Evolutionary conservation across 1,139 yeast genomes (phyloP), one percentile per base, ranked within the genome.

Genomic region (Saccharomyces uvarum): DNA sequence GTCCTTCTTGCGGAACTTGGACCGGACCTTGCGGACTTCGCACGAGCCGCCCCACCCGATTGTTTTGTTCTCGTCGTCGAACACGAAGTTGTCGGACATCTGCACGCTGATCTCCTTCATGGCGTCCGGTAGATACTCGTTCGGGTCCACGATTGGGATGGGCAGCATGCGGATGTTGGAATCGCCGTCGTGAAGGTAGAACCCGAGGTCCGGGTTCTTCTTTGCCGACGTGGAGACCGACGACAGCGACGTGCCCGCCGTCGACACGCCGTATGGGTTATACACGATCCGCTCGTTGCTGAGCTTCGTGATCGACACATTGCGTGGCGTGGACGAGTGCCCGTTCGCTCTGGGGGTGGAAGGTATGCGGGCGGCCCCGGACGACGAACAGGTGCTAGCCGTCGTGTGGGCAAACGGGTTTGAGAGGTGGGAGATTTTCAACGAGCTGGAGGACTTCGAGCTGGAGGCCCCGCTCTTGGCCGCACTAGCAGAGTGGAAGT

Each of bases 11-110:
- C 59, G 57, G 49, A 56, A 59, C 56, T 76, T 75, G 53, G 79
- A 75, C 55, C 76, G 73, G 14, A 82, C 76, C 29, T 77, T 71
- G 52, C 83, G 70, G 27, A 86, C 93, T 54, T 82, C 83, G 4
- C 88, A 80, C 13, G 88, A 81, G 1, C 91, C 91, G 51, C 95
- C 95, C 54, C 79, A 79, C 8, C 93, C 95, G 57, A 86, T 69
- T 53, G 77, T 78, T 49, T 66, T 66, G 47, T 64, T 63, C 31
- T 75, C 77, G 51, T 73, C 70, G 21, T 68, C 69, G 41, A 85
- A 76, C 54, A 77, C 80, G 65, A 81, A 86, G 55, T 79, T 82
- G 53, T 84, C 88, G 47, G 79, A 73, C 55, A 86, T 70, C 53
- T 79, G 76, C 21, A 78, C 73, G 61, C 78, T 79, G 3, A 73